Conservation (phyloP, 441 rosid species). For the Erodium texanum region DNA sequence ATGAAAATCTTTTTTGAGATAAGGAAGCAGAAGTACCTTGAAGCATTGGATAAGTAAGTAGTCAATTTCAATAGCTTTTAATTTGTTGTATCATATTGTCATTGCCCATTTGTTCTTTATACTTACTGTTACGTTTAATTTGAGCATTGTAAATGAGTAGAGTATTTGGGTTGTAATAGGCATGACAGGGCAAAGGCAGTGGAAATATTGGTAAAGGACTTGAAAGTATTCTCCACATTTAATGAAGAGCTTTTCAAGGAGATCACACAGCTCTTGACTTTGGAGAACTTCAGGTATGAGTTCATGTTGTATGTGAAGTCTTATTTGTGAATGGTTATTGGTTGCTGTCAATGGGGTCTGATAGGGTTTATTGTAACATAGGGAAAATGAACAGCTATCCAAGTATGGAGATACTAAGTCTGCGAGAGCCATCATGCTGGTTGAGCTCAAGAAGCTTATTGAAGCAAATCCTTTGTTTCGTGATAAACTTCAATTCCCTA, state of each 20-base stretch:
- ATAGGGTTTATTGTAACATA: constrained; percentile 21
- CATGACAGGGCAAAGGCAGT: constrained; percentile 65
- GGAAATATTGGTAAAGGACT: constrained; percentile 69
- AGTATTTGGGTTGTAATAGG: constrained; percentile 27
- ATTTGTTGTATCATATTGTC: neutral
- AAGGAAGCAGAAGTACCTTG: constrained; percentile 75
- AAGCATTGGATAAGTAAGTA: constrained; percentile 66
- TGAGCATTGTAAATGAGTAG: neutral
- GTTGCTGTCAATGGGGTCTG: neutral
- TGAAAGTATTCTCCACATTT: constrained; percentile 69
- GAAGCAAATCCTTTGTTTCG: constrained; percentile 89
- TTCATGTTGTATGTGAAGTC: neutral
- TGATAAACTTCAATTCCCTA: constrained; percentile 74
- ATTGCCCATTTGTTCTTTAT: neutral
- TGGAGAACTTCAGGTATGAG: constrained; percentile 65
- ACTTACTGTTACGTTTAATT: neutral
- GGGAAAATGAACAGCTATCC: constrained; percentile 72
- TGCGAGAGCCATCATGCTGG: constrained; percentile 73
- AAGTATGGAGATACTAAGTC: constrained; percentile 71
- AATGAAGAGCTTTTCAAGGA: constrained; percentile 79
- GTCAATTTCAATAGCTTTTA: neutral
- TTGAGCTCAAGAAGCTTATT: constrained; percentile 63
- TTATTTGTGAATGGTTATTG: neutral
- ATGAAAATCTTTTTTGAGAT: constrained; percentile 85
- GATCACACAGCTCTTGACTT: constrained; percentile 62